Conservation (phyloP, 1,139 yeast genomes). For the Suhomyces terraborum region DNA sequence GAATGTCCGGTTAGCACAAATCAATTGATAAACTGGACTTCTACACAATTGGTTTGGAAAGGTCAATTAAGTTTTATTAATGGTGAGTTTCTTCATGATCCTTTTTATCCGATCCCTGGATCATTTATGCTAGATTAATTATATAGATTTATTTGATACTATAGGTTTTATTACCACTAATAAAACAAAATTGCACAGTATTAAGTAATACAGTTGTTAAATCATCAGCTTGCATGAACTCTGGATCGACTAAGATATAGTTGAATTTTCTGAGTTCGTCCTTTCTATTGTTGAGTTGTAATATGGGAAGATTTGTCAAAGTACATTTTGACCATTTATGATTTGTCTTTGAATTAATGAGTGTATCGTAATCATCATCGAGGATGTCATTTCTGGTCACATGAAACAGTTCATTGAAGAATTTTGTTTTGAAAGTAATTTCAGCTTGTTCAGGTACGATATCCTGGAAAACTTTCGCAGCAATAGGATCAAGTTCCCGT, state of each 20-base stretch:
- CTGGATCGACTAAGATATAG: constrained; percentile 26
- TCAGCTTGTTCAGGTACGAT: constrained; percentile 22
- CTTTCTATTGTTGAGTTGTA: constrained; percentile 35
- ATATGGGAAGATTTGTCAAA: constrained; percentile 39
- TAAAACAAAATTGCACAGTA: constrained; percentile 33
- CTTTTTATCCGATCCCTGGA: constrained; percentile 19
- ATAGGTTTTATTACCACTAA: constrained; percentile 34
- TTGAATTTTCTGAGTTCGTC: constrained; percentile 39
- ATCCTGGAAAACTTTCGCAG: constrained; percentile 1
- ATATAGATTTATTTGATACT: constrained; percentile 14
- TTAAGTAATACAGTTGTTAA: constrained; percentile 22
- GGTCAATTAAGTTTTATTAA: constrained; percentile 17
- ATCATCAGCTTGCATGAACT: constrained; percentile 15
- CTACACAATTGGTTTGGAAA: constrained; percentile 37
- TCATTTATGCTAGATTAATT: constrained; percentile 6
- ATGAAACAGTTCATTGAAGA: constrained; percentile 31
- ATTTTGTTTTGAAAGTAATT: constrained; percentile 29
- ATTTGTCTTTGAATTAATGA: constrained; percentile 30
- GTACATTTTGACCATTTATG: constrained; percentile 45
- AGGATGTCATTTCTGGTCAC: constrained; percentile 18
- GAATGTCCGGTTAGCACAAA: constrained; percentile 43
- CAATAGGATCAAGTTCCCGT: constrained; percentile 10
- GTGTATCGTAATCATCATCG: constrained; percentile 18
- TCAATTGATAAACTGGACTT: constrained; percentile 33
- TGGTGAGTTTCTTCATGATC: constrained; percentile 24